Evolutionary conservation across 345 rosid species (phyloP), one percentile per base, ranked within the genome.

Genomic region (Salix dunnii): DNA sequence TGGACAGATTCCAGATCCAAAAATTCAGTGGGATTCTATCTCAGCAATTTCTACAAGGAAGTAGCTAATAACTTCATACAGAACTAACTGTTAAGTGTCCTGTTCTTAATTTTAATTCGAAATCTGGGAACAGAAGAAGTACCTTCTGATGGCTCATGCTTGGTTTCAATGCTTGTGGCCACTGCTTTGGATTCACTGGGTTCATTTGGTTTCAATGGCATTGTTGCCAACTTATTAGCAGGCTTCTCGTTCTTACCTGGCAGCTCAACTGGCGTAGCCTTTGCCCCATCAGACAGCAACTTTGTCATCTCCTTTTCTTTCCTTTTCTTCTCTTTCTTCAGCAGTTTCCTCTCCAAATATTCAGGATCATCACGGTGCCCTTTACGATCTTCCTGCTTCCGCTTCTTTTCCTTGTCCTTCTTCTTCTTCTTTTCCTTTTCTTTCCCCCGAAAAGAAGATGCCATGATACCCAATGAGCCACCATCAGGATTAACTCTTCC

Each of bases 291-390:
- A 31, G 77, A 79, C 76, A 85, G 78, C 76, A 89, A 83, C 91
- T 89, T 92, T 0, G 92, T 84, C 77, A 90, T 72, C 78, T 90
- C 97, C 80, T 94, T 96, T 78, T 91, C 94, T 83, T 85, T 95
- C 42, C 81, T 85, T 82, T 87, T 91, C 83, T 87, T 93, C 89
- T 96, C 98, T 80, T 93, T 92, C 88, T 93, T 96, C 79, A 88
- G 71, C 42, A 96, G 86, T 83, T 93, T 96, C 81, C 81, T 83
- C 79, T 96, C 98, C 76, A 78, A 21, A 80, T 95, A 91, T 74
- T 78, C 92, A 0, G 91, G 98, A 78, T 92, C 86, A 40, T 83
- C 87, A 58, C 67, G 77, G 43, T 67, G 79, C 51, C 75, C 71
- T 51, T 82, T 85, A 40, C 64, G 80, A 38, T 79, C 91, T 58